Evolutionary conservation across 345 rosid species (phyloP).

Genomic region (Cardamine chenopodiifolia): DNA sequence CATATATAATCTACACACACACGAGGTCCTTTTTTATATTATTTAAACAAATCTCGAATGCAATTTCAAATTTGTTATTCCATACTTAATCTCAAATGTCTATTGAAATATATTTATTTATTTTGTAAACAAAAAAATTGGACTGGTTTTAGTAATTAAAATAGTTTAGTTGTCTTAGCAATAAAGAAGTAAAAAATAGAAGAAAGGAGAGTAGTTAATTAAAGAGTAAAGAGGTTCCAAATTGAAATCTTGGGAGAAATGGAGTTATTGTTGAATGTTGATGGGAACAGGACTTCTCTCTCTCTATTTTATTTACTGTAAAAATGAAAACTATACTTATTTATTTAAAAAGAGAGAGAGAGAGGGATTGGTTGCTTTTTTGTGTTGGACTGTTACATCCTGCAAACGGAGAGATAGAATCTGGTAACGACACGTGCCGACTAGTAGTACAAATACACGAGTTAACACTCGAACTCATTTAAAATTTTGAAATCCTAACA

Average conservation of each 20-base stretch:
- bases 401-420: constrained; percentile 6
- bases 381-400: constrained; percentile 33
- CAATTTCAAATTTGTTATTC: not conserved
- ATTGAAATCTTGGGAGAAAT: constrained; percentile 3
- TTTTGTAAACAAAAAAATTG: no score
- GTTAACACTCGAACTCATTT: constrained; percentile 25
- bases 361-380: constrained; percentile 21
- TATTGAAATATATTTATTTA: not conserved
- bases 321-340: no score
- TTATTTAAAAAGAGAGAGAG: no score
- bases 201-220: not conserved
- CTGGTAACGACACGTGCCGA: constrained; percentile 39
- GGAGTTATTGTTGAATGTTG: constrained; percentile 3
- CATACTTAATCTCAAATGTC: not conserved
- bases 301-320: not conserved
- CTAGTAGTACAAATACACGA: constrained; percentile 32
- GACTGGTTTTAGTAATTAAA: not conserved
- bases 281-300: constrained; percentile 18
- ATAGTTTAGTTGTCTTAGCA: not conserved
- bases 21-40: not conserved
- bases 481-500: not conserved
- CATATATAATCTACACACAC: not conserved
- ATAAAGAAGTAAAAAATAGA: not conserved
- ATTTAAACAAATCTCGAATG: not conserved
- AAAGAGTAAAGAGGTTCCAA: not conserved